Base-by-base conservation (phyloP, 331 rosid genomes). In the Quercus lobata region DNA sequence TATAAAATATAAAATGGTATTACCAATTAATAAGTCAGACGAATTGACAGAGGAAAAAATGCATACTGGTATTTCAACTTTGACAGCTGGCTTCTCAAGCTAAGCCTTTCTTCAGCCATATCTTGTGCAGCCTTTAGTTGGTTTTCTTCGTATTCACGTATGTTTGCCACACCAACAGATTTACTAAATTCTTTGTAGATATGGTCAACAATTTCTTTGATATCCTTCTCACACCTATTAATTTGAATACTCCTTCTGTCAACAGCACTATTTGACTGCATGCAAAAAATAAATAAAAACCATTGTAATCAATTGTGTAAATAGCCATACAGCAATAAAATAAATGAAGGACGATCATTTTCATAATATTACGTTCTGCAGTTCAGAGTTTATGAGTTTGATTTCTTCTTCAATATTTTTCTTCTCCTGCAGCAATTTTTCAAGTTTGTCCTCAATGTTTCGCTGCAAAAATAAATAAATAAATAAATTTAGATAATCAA, bases 71-170 rank as follows among this genome's bases (percentile, higher is more conserved):
- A 91, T 91, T 90, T 96, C 82, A 93, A 85, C 75, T 96, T 96
- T 15, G 98, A 85, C 30, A 96, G 93, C 86, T 93, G 99, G 84
- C 97, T 87, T 76, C 92, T 96, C 89, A 96, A 89, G 60, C 86
- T 83, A 84, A 96, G 91, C 89, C 99, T 91, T 83, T 96, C 97
- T 66, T 96, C 99, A 24, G 99, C 98, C 71, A 89, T 74, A 79
- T 84, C 84, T 72, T 96, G 99, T 58, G 97, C 97, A 58, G 77
- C 84, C 84, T 93, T 86, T 65, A 96, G 98, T 83, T 84, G 93
- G 71, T 96, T 96, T 88, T 96, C 99, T 88, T 96, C 98, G 46
- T 96, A 96, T 83, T 96, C 98, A 52, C 98, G 98, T 60, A 96
- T 96, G 86, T 96, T 96, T 82, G 97, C 91, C 71, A 93, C 98